Base-by-base conservation (phyloP, 805 yeast genomes). In the Saccharomyces jurei region DNA sequence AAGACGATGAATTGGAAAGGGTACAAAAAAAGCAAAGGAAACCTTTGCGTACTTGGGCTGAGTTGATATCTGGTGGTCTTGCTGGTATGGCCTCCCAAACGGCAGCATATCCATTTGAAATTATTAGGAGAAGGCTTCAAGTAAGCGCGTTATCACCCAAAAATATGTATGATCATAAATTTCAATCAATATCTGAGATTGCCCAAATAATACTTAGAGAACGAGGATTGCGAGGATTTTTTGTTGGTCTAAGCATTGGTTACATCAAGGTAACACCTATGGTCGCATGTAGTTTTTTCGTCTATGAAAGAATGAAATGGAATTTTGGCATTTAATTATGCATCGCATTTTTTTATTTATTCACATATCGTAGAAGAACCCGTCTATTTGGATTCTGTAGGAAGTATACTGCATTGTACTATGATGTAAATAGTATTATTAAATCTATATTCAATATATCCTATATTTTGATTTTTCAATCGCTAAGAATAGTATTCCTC, bases 101-200 rank as follows among this genome's bases (percentile, higher is more conserved):
- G 1, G 95, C 98, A 0, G 92, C 96, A 4, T 94, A 94, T 66
- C 99, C 99, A 1, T 86, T 94, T 61, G 99, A 94, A 72, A 96
- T 94, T 44, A 81, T 94, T 25, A 78, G 99, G 66, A 80, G 99
- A 69, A 78, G 98, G 63, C 84, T 94, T 88, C 99, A 94, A 73
- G 99, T 94, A 26, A 91, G 96, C 41, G 95, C 92, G 11, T 87
- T 85, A 3, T 55, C 89, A 84, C 56, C 61, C 26, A 47, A 79
- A 77, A 68, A 83, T 77, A 86, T 89, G 25, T 60, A 63, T 29
- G 60, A 56, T 4, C 71, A 64, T 54, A 60, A 63, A 50, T 69
- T 69, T 51, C 69, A 67, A 56, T 58, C 71, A 17, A 68, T 69
- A 26, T 56, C 63, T 6, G 68, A 65, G 9, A 68, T 69, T 41